Evolutionary conservation across 78 protist species (phyloP), one percentile per base, ranked within the genome.

Genomic region (Emiliania huxleyi): DNA sequence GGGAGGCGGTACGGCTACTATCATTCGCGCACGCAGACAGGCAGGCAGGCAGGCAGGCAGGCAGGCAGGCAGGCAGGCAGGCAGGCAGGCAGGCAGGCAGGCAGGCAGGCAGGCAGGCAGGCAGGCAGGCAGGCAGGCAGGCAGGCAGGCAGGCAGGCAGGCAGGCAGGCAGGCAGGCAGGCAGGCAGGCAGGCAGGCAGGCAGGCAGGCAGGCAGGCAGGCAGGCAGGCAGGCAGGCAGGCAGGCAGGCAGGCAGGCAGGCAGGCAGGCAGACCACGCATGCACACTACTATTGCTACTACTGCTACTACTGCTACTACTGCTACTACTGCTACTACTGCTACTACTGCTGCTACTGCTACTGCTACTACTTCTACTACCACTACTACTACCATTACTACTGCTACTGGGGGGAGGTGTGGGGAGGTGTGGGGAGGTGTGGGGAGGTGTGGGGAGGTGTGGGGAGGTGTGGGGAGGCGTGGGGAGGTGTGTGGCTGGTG

Each of bases 61-160:
- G 77, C 77, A 69, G 77, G 77, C 77, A 69, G 77, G 77, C 77
- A 69, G 77, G 77, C 77, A 69, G 77, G 77, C 77, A 69, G 77
- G 77, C 77, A 69, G 77, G 77, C 77, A 69, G 77, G 77, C 77
- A 69, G 77, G 77, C 77, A 69, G 77, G 77, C 77, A 69, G 77
- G 77, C 77, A 69, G 77, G 77, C 77, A 69, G 77, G 77, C 77
- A 69, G 77, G 77, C 77, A 69, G 77, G 77, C 77, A 69, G 77
- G 77, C 77, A 69, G 77, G 77, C 77, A 69, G 77, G 77, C 77
- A 69, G 77, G 77, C 77, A 69, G 77, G 77, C 77, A 69, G 77
- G 77, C 35, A 69, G 26, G 77, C 35, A 69, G 26, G 77, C 35
- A 69, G 26, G 77, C 77, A 69, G 26, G 77, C 77, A 69, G 26